Conservation (phyloP, 441 rosid species). For the Cnidoscolus chayamansa region DNA sequence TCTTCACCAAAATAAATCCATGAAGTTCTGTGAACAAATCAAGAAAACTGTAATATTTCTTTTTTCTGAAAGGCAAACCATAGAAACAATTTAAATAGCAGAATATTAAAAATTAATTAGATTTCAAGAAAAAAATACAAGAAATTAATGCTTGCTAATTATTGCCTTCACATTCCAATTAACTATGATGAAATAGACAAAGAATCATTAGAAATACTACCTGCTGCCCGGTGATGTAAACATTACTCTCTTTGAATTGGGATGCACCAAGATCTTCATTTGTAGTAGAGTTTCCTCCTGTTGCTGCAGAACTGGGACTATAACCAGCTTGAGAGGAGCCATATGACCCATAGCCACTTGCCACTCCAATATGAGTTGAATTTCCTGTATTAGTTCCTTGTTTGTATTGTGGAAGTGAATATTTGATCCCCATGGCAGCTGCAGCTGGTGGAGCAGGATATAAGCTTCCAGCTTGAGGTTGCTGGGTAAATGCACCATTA, state of each 20-base stretch:
- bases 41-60: background rate
- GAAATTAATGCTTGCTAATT: background rate
- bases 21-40: background rate
- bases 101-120: background rate
- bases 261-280: conserved; percentile 71
- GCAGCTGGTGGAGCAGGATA: conserved; percentile 75
- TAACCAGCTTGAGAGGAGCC: conserved; percentile 77
- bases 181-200: conserved; percentile 9
- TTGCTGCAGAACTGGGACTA: conserved; percentile 54
- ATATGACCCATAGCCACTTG: conserved; percentile 73
- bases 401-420: conserved; percentile 74
- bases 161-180: background rate
- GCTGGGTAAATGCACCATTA: conserved; percentile 81
- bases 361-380: conserved; percentile 66
- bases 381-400: conserved; percentile 69
- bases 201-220: conserved; percentile 31
- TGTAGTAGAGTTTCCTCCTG: conserved; percentile 64
- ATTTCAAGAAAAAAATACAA: background rate
- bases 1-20: background rate
- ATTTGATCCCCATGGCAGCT: conserved; percentile 68
- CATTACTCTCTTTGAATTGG: conserved; percentile 78
- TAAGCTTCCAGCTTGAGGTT: conserved; percentile 70
- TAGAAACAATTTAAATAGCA: background rate
- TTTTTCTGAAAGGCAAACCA: background rate
- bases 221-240: conserved; percentile 75